Base-by-base conservation (phyloP, 805 yeast genomes). In the Sungouiozyma intestinalis region DNA sequence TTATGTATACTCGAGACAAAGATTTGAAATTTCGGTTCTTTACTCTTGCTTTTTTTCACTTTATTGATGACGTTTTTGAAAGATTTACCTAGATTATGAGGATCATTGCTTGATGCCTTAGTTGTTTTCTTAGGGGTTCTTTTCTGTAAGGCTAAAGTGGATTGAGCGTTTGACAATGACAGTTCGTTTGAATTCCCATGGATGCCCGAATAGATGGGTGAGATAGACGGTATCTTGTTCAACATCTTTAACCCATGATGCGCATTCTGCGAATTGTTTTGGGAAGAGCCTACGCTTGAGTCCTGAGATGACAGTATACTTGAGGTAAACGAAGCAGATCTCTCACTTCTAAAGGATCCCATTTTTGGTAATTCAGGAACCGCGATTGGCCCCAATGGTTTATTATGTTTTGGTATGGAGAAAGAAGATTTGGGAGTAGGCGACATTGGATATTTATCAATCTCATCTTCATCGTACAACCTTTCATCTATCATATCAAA, bases 351-450 rank as follows among this genome's bases (percentile, higher is more conserved):
- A 44, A 61, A 61, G 2, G 64, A 60, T 3, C 65, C 65, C 65
- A 61, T 61, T 38, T 60, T 61, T 11, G 65, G 65, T 36, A 61
- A 46, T 39, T 60, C 64, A 1, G 62, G 63, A 3, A 60, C 52
- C 16, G 45, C 48, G 15, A 58, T 40, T 44, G 36, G 14, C 35
- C 17, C 40, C 17, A 33, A 16, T 7, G 41, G 33, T 24, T 18
- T 40, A 19, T 38, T 36, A 40, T 38, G 24, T 13, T 15, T 33
- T 4, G 37, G 16, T 4, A 35, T 18, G 8, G 19, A 20, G 13
- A 37, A 15, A 27, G 42, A 40, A 32, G 52, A 52, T 38, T 59
- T 58, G 2, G 65, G 63, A 7, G 65, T 59, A 9, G 65, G 63
- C 16, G 65, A 58, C 21, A 41, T 34, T 11, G 36, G 27, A 24